These are phyloP conservation scores for Dictyostelium capitatum DNA, from an alignment of 78 protist species.

Conservation along the genomic window DNA sequence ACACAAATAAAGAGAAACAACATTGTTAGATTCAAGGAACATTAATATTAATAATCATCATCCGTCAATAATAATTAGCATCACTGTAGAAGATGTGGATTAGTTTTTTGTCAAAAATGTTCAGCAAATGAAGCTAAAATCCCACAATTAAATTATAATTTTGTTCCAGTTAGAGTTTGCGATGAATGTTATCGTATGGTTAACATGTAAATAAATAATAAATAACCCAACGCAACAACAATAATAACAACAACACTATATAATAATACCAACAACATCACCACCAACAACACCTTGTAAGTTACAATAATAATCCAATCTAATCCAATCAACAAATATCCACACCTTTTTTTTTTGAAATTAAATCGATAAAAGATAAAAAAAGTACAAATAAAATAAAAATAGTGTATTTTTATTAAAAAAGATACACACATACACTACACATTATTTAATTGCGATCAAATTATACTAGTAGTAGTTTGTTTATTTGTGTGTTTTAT, in stretches of 20 bases:
- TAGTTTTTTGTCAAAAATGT: conserved; percentile 73
- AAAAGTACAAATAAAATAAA: neutral
- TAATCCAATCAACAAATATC: neutral
- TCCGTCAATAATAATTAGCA: conserved; percentile 41
- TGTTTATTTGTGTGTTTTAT: too few species aligned
- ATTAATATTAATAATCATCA: neutral
- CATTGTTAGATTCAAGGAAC: neutral
- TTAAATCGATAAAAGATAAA: neutral
- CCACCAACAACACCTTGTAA: neutral
- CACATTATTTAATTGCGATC: too few species aligned
- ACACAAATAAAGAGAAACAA: too few species aligned
- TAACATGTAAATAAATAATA: conserved; percentile 16
- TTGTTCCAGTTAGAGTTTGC: conserved; percentile 73
- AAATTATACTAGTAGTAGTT: neutral
- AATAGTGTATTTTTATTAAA: neutral
- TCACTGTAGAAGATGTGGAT: conserved; percentile 79
- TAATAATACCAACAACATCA: neutral
- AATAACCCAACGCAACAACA: neutral
- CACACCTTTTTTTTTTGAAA: neutral
- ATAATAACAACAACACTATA: neutral
- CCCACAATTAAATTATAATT: conserved; percentile 67
- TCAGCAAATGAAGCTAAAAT: conserved; percentile 63
- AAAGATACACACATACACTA: too few species aligned
- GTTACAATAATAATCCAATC: conserved; percentile 1
- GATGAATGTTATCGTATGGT: conserved; percentile 70